Evolutionary conservation across 768 basidiomycete genomes (phyloP), one percentile per base, ranked within the genome.

Genomic region (Mycena vulgaris): DNA sequence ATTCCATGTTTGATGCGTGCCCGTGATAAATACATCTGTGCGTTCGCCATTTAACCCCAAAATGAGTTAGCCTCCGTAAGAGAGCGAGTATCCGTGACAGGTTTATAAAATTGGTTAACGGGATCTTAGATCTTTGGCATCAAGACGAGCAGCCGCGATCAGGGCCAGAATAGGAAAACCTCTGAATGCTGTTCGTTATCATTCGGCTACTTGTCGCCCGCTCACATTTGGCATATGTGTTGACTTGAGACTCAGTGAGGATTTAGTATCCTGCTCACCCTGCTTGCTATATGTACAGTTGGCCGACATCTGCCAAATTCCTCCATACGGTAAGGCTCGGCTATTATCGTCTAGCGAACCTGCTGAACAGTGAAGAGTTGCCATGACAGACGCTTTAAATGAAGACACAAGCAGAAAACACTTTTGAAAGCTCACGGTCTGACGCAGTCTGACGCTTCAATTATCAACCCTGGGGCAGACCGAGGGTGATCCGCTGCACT

Each of bases 1-100:
- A 69, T 70, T 61, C 53, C 52, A 33, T 16, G 23, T 37, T 45
- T 67, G 68, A 69, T 65, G 63, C 51, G 63, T 33, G 63, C 23
- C n/a, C 21, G 39, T 70, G 69, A 70, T 70, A 70, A 62, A 70
- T 66, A 62, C 31, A 56, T 53, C 56, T 68, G 1, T 42, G 66
- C 27, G 37, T 30, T 47, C 47, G 55, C 31, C 61, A 59, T 60
- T 69, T 47, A 65, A 61, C 30, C 69, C 69, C 64, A 66, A 66
- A 66, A 56, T 11, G 69, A 61, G 45, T 60, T 70, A 70, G 69
- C 33, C 17, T 30, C 30, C 21, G 42, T 19, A 23, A 21, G 40
- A 19, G 19, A 25, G 23, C 31, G 21, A 49, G 33, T 47, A 25
- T 27, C 33, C 14, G 51, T 68, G 60, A 67, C 49, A 63, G 23